A percentile compares a stretch with the other conserved stretches of the same genome.
Conservation (phyloP, 768 basidiomycete species). For the Rhodotorula diobovata region DNA sequence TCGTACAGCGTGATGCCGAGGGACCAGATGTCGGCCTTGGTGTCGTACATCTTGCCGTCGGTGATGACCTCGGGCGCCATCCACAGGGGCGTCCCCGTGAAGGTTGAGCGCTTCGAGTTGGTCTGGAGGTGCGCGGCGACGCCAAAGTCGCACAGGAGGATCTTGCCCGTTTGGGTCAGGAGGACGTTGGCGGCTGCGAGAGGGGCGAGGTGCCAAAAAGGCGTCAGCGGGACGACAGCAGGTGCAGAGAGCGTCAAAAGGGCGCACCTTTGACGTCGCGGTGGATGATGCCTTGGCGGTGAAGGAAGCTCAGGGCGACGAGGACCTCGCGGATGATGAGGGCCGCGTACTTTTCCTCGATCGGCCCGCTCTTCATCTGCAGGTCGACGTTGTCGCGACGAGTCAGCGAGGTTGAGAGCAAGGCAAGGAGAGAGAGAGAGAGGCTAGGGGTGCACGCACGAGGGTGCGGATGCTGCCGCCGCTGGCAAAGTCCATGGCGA, state of each 20-base stretch:
- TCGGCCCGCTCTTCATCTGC: constrained; percentile 73
- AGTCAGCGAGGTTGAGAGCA: background rate
- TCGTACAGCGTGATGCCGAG: constrained; percentile 93
- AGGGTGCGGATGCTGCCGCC: constrained; percentile 89
- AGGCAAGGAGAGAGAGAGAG: background rate
- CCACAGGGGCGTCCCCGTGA: constrained; percentile 97
- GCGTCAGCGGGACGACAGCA: background rate
- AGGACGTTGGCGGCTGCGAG: constrained; percentile 82
- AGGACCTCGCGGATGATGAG: constrained; percentile 87
- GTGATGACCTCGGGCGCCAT: constrained; percentile 99
- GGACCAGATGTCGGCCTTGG: constrained; percentile 98
- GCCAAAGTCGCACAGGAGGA: constrained; percentile 96
- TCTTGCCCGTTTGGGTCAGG: constrained; percentile 77
- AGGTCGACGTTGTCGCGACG: no score
- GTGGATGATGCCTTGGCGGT: constrained; percentile 90
- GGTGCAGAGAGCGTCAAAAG: background rate
- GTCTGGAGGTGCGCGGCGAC: constrained; percentile 82
- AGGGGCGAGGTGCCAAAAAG: background rate
- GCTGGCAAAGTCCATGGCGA: constrained; percentile 95
- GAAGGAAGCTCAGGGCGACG: constrained; percentile 77
- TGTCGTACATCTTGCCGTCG: constrained; percentile 79
- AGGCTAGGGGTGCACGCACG: constrained; percentile 48
- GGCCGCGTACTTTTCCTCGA: constrained; percentile 85
- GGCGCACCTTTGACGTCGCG: constrained; percentile 78
- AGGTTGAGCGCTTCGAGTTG: constrained; percentile 87